These are phyloP conservation scores for Setomelanomma holmii DNA, from an alignment of 2,329 filamentous ascomycete species.

Conservation along the genomic window DNA sequence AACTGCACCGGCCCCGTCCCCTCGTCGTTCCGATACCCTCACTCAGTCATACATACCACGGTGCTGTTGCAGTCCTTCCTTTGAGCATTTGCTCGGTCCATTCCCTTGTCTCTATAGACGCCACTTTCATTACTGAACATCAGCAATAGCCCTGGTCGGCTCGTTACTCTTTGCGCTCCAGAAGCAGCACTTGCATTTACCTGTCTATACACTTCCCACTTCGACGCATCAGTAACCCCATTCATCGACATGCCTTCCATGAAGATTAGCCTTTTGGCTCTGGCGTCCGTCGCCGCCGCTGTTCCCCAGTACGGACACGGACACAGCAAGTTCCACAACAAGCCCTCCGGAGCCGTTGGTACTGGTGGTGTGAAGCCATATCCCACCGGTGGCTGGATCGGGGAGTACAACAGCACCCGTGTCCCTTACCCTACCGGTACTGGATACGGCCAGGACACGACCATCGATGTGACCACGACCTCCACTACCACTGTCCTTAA, in stretches of 20 bases:
- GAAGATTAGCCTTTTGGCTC: constrained; percentile 53
- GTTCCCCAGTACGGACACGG: constrained; percentile 44
- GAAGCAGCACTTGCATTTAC: constrained; percentile 39
- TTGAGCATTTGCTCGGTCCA: constrained; percentile 53
- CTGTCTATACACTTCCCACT: constrained; percentile 19
- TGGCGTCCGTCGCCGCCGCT: constrained; percentile 50
- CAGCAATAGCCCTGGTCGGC: constrained; percentile 54
- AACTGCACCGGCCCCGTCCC: constrained; percentile 29
- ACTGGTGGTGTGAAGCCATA: constrained; percentile 31
- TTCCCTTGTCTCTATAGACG: constrained; percentile 43
- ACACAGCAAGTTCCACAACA: constrained; percentile 40
- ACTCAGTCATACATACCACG: constrained; percentile 37
- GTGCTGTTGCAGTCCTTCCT: constrained; percentile 47
- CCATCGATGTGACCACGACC: constrained; percentile 31
- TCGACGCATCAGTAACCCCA: constrained; percentile 16
- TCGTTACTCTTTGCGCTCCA: constrained; percentile 44
- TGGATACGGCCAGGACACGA: constrained; percentile 26
- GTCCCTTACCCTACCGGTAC: constrained; percentile 29
- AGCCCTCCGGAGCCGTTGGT: constrained; percentile 12
- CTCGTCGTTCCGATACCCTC: constrained; percentile 32
- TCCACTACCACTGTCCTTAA: constrained; percentile 38
- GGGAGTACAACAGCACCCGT: constrained; percentile 32
- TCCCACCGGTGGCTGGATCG: constrained; percentile 40
- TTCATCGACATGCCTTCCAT: constrained; percentile 41
- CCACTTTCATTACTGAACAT: constrained; percentile 45